Evolutionary conservation across 352 stramenopile genomes (phyloP).

Genomic region (Phytophthora sojae): DNA sequence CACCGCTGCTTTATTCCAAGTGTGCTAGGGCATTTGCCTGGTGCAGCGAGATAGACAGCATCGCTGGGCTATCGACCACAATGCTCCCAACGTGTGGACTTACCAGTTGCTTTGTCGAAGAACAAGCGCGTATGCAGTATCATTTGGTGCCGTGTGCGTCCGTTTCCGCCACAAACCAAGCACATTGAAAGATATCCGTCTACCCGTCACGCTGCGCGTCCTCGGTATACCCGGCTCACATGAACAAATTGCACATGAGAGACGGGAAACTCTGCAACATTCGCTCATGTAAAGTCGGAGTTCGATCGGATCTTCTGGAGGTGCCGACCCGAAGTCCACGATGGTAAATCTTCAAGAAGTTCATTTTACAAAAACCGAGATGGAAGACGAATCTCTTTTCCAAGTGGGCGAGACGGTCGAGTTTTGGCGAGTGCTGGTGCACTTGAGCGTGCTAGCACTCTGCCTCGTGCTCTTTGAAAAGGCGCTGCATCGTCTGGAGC

Average conservation of each 20-base stretch:
- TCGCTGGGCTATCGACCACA: too few relatives aligned
- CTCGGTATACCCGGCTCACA: slow-evolving; percentile 1
- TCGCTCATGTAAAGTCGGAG: not conserved
- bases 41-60: too few relatives aligned
- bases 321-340: not conserved
- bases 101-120: too few relatives aligned
- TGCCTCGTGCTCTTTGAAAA: slow-evolving; percentile 38
- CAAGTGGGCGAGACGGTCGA: slow-evolving; percentile 60
- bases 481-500: slow-evolving; percentile 45
- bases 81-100: too few relatives aligned
- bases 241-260: slow-evolving; percentile 1
- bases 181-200: not conserved
- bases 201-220: not conserved
- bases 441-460: slow-evolving; percentile 29
- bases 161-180: slow-evolving; percentile 5
- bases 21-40: too few relatives aligned
- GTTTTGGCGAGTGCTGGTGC: slow-evolving; percentile 40
- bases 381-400: slow-evolving; percentile 51
- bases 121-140: not conserved
- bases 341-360: not conserved
- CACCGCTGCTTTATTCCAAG: too few relatives aligned
- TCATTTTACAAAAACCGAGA: slow-evolving; percentile 28
- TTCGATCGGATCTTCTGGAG: not conserved
- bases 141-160: not conserved
- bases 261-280: not conserved